Base-by-base conservation (phyloP, 1,284 basidiomycete genomes). In the Takashimella tepidaria region DNA sequence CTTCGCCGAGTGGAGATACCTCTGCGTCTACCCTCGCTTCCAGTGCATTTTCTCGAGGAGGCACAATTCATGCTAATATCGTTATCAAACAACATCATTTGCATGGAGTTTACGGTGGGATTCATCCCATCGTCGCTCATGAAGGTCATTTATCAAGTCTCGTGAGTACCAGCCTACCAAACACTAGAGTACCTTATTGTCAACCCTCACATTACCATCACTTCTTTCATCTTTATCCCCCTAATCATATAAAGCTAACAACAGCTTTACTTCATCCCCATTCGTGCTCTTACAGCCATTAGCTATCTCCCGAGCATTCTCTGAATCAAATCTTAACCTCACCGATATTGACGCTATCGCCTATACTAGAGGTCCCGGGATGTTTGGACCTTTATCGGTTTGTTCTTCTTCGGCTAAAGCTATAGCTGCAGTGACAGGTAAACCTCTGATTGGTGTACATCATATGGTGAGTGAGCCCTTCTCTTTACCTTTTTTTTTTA, bases 281-380 rank as follows among this genome's bases (percentile, higher is more conserved):
- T 4, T 53, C 23, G 24, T 43, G 16, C 52, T 52, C 41, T 21
- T 58, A 37, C 43, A 92, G 90, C 92, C 92, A 10, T 66, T 77
- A 25, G 91, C 87, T 1, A 83, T 95, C 45, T 72, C 74, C 27
- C 76, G 76, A 53, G 90, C 91, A 0, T 77, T 96, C 16, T 56
- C 68, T 0, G 82, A 88, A 41, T 86, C 90, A 0, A 72, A 78
- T 0, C 54, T 90, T 24, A 68, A 72, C 20, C 73, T 87, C 27
- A 66, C 73, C 1, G 82, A 89, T 40, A 77, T 97, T 11, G 86
- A 93, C 63, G 92, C 88, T 0, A 81, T 96, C 41, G 92, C 92
- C 0, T 93, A 89, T 68, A 96, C 92, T 0, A 80, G 89, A 62
- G 93, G 92, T 8, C 92, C 93, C 51, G 91, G 89, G 2, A 89